A percentile compares a stretch with the other conserved stretches of the same genome.
These are phyloP conservation scores for Cicer cuneatum DNA, from an alignment of 306 rosid genomes.

Conservation along the genomic window DNA sequence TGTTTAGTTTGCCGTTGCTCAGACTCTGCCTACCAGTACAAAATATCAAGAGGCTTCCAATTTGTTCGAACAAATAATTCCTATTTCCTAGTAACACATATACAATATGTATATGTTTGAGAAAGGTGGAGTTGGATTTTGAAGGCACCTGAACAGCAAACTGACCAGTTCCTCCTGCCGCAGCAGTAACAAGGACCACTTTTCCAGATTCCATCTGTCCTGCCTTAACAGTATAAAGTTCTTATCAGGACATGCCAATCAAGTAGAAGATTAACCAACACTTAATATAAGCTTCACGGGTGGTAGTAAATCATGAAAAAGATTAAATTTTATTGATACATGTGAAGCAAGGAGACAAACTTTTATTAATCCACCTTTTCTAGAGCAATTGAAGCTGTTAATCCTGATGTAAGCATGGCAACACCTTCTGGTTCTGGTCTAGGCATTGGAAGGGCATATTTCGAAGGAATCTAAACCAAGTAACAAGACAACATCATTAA, in stretches of 20 bases:
- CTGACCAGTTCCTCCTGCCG: constrained; percentile 99
- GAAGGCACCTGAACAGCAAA: constrained; percentile 90
- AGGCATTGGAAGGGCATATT: constrained; percentile 85
- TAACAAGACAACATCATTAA: constrained; percentile 39
- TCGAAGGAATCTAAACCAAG: constrained; percentile 68
- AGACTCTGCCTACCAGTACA: constrained; percentile 8
- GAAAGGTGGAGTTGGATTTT: constrained; percentile 40
- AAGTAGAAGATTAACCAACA: constrained; percentile 30
- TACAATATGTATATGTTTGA: constrained; percentile 2
- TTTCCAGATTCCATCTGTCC: constrained; percentile 92
- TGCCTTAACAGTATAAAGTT: constrained; percentile 58
- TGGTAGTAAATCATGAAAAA: constrained; percentile 25
- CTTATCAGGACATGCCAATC: constrained; percentile 39
- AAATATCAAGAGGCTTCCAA: constrained; percentile 31
- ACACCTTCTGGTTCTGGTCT: constrained; percentile 99
- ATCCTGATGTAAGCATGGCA: constrained; percentile 97
- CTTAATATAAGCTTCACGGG: constrained; percentile 15
- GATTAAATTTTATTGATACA: neutral
- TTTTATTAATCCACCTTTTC: constrained; percentile 67
- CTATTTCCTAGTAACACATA: constrained; percentile 34
- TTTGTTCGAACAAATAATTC: constrained; percentile 15
- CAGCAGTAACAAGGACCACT: constrained; percentile 93
- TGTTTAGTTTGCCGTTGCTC: neutral
- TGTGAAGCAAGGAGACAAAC: constrained; percentile 33
- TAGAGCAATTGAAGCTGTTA: constrained; percentile 92